Evolutionary conservation across 371 early-diverging fungal genomes (phyloP).

Genomic region (Umbelopsis sp.): DNA sequence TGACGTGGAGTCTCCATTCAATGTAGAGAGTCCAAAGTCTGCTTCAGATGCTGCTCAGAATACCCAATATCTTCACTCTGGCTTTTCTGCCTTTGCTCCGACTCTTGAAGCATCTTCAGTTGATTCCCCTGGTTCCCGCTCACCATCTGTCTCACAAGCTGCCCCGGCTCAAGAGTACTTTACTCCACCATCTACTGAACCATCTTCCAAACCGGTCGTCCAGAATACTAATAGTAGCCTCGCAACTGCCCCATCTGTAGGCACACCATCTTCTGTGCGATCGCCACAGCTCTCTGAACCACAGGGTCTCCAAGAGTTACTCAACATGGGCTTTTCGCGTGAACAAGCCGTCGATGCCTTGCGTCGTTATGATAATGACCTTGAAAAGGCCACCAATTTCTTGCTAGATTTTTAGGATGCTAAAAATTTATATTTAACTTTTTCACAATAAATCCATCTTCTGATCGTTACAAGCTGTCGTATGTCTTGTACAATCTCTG

Average conservation of each 20-base stretch:
- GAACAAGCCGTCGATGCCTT: conserved; percentile 66
- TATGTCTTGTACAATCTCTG: too few relatives aligned
- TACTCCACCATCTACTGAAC: not conserved
- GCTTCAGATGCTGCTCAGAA: not conserved
- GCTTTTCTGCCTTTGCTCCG: not conserved
- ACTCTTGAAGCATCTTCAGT: not conserved
- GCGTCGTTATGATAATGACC: conserved; percentile 68
- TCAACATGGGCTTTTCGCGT: conserved; percentile 69
- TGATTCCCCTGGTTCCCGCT: not conserved
- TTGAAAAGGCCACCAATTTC: conserved; percentile 73
- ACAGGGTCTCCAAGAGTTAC: conserved; percentile 44
- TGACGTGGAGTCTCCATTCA: not conserved
- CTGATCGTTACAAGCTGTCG: too few relatives aligned
- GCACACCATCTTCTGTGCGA: not conserved
- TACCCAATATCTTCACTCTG: conserved; percentile 2
- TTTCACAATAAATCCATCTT: too few relatives aligned
- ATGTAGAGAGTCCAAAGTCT: not conserved
- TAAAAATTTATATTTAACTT: too few relatives aligned
- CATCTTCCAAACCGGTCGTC: not conserved
- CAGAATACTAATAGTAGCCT: not conserved
- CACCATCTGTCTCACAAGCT: not conserved
- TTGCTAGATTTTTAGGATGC: conserved; percentile 49
- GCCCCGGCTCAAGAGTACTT: not conserved
- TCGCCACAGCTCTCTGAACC: not conserved
- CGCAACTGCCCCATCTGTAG: not conserved